Conservation (phyloP, 306 rosid genomes). For the Inga laurina region DNA sequence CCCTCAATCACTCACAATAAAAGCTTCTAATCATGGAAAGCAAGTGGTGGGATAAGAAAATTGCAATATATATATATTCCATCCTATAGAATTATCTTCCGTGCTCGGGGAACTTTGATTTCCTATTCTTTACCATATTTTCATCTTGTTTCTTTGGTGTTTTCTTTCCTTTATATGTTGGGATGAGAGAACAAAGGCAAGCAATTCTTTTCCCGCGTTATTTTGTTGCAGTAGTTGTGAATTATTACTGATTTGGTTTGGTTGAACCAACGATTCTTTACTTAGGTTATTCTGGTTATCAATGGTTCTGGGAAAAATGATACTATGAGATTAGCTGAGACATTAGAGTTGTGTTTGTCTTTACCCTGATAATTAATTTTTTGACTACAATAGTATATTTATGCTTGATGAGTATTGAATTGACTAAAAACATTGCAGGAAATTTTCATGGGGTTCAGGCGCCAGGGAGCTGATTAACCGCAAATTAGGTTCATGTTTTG, state of each 20-base stretch:
- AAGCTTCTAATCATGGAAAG: conserved; percentile 72
- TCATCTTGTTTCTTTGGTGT: conserved; percentile 53
- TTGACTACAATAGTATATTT: too few relatives aligned
- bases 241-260: conserved; percentile 64
- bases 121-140: conserved; percentile 45
- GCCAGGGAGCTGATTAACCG: too few relatives aligned
- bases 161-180: conserved; percentile 55
- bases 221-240: conserved; percentile 54
- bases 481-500: too few relatives aligned
- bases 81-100: conserved; percentile 53
- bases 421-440: too few relatives aligned
- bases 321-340: not conserved
- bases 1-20: conserved; percentile 71
- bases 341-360: not conserved
- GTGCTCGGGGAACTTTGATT: conserved; percentile 60
- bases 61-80: conserved; percentile 31
- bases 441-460: too few relatives aligned
- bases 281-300: conserved; percentile 19
- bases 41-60: conserved; percentile 48
- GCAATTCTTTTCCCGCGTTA: conserved; percentile 38
- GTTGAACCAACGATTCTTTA: conserved; percentile 57
- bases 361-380: too few relatives aligned
- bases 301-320: not conserved
- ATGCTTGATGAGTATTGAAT: too few relatives aligned
- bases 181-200: conserved; percentile 74